Evolutionary conservation across 306 rosid species (phyloP), one percentile per base, ranked within the genome.

Genomic region (Fragaria ananassa): DNA sequence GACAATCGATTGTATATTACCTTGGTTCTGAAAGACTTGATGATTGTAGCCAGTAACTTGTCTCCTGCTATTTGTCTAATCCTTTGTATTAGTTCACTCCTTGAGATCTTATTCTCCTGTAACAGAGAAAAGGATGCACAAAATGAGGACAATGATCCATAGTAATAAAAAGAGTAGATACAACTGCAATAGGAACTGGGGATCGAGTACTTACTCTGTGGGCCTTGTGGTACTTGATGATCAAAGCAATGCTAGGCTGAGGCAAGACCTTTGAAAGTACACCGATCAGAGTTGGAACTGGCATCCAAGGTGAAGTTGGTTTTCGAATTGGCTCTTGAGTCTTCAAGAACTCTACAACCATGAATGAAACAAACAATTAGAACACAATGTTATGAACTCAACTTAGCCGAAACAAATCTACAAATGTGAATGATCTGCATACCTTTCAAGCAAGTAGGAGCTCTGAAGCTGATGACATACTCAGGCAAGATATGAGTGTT

Each of bases 231-330:
- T 66, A 71, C 85, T 91, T 88, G 82, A 76, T 49, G 72, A 95
- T 80, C 85, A 82, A 23, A 11, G 75, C 81, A 70, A 89, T 21
- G 12, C 83, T 60, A 37, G 81, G 60, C 13, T 84, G 74, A 49
- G 93, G 96, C 68, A 95, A 80, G 49, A 76, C 79, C 85, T 81
- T 86, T 0, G 97, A 82, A 31, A 95, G 97, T 57, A 72, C 88
- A 5, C 88, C 78, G 41, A 95, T 86, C 31, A 95, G 76, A 75
- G 80, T 14, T 3, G 96, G 81, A 57, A 95, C 84, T 65, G 97
- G 92, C 88, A 95, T 85, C 97, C 97, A 92, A 14, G 97, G 99
- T 1, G 97, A 92, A 39, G 85, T 77, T 13, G 99, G 99, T 83
- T 65, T 74, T 54, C 79, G 83, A 71, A 75, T 8, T 1, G 86